Evolutionary conservation across 768 basidiomycete species (phyloP), one percentile per base, ranked within the genome.

Genomic region (Brasilioporus rufonigricans): DNA sequence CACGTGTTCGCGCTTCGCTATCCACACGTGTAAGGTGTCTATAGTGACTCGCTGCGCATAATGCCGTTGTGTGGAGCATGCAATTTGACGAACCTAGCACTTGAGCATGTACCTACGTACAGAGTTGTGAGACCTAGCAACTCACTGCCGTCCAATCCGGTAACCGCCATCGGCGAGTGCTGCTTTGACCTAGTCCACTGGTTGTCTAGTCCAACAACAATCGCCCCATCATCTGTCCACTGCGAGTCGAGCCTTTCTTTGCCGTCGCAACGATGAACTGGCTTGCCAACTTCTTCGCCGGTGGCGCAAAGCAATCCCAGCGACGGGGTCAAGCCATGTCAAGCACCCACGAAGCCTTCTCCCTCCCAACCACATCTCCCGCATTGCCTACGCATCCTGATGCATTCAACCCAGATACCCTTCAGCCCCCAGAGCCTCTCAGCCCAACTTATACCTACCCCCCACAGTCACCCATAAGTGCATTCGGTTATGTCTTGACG

Each of bases 261-360:
- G 10, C 41, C 60, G 40, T 55, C 53, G 39, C 63, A 55, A 61
- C 64, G 53, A 91, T 91, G 89, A 83, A 84, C 73, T 91, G 89
- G 89, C 73, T 91, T 46, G 73, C 79, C 27, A 82, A 83, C 60
- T 74, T 89, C 52, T 90, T 91, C 72, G 76, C 80, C 21, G 67
- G 77, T 49, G 77, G 80, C 58, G 70, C 70, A 46, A 66, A 76
- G 24, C 77, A 80, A 64, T 78, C 76, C 57, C 64, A 77, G 32
- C 74, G 83, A 54, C 79, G 79, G 67, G 80, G 81, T 51, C 85
- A 86, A 69, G 83, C 88, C 27, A 81, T 93, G 60, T 83, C 82
- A 31, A 84, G 83, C 16, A 94, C 93, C 7, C 83, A 88, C 66
- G 92, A 94, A 69, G 92, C 93, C 58, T 95, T 95, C 73, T 88